Evolutionary conservation across 2,329 filamentous ascomycete species (phyloP).

Genomic region (Colletotrichum echinochloae): DNA sequence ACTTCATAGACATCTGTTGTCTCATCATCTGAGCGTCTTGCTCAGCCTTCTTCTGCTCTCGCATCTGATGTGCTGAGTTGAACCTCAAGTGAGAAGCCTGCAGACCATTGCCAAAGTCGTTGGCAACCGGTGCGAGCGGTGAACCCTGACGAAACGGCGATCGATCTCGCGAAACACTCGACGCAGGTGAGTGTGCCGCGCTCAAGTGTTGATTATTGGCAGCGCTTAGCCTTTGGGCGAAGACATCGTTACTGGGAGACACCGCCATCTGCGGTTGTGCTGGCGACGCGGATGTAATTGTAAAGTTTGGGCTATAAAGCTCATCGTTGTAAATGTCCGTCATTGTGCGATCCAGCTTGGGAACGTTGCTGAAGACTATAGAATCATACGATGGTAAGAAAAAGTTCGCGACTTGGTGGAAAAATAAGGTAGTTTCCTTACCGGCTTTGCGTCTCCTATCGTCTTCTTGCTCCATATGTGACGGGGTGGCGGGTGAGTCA

Average conservation of each 20-base stretch:
- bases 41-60: slow-evolving; percentile 71
- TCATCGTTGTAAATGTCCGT: slow-evolving; percentile 89
- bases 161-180: slow-evolving; percentile 68
- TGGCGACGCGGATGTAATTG: slow-evolving; percentile 65
- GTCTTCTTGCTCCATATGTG: slow-evolving; percentile 61
- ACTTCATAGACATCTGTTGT: slow-evolving; percentile 55
- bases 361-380: slow-evolving; percentile 58
- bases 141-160: slow-evolving; percentile 86
- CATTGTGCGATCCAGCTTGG: slow-evolving; percentile 87
- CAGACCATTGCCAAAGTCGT: slow-evolving; percentile 54
- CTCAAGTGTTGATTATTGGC: slow-evolving; percentile 80
- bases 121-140: slow-evolving; percentile 64
- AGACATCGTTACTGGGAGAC: slow-evolving; percentile 70
- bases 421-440: slow-evolving; percentile 54
- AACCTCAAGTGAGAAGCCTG: slow-evolving; percentile 48
- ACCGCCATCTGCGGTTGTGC: slow-evolving; percentile 59
- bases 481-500: slow-evolving; percentile 71
- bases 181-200: slow-evolving; percentile 64
- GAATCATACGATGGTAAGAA: slow-evolving; percentile 53
- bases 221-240: slow-evolving; percentile 81
- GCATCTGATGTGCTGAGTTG: slow-evolving; percentile 68
- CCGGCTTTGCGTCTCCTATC: slow-evolving; percentile 65
- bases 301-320: slow-evolving; percentile 79
- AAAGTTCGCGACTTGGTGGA: slow-evolving; percentile 11
- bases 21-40: slow-evolving; percentile 64